Percentiles rank a stretch among this genome's conserved stretches.
Evolutionary conservation across 495 filamentous ascomycete genomes (phyloP).

Genomic region (Geopyxis carbonaria): DNA sequence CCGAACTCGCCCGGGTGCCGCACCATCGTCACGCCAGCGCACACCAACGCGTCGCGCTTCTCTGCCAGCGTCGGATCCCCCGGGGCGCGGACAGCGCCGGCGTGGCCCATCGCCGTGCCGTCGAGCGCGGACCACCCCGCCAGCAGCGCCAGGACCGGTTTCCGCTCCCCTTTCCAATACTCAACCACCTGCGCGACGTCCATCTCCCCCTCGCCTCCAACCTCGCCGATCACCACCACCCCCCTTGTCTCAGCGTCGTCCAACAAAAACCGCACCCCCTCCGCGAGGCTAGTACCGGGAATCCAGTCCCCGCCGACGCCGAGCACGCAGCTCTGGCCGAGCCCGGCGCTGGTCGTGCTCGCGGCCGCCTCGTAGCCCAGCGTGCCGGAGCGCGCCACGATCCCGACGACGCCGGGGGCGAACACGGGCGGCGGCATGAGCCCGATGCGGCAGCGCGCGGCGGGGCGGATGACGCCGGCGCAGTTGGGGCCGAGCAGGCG

Average conservation of each 20-base stretch:
- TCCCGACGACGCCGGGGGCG: constrained; percentile 54
- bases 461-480: constrained; percentile 73
- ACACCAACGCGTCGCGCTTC: constrained; percentile 52
- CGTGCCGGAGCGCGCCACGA: constrained; percentile 77
- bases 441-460: constrained; percentile 66
- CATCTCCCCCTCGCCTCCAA: constrained; percentile 66
- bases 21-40: constrained; percentile 57
- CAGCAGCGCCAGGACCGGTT: constrained; percentile 65
- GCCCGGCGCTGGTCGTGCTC: constrained; percentile 59
- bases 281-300: constrained; percentile 65
- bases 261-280: constrained; percentile 56
- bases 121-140: constrained; percentile 49
- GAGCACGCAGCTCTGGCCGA: constrained; percentile 74
- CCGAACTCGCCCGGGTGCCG: constrained; percentile 73
- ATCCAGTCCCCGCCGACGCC: constrained; percentile 78
- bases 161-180: constrained; percentile 35
- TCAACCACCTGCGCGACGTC: constrained; percentile 72
- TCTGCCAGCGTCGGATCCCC: constrained; percentile 47
- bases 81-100: constrained; percentile 55
- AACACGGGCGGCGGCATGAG: constrained; percentile 75
- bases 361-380: constrained; percentile 79
- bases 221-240: constrained; percentile 70
- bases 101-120: constrained; percentile 75
- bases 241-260: constrained; percentile 61
- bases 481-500: constrained; percentile 74